Conservation (phyloP, 2,329 filamentous ascomycete genomes). For the Alternaria panax region DNA sequence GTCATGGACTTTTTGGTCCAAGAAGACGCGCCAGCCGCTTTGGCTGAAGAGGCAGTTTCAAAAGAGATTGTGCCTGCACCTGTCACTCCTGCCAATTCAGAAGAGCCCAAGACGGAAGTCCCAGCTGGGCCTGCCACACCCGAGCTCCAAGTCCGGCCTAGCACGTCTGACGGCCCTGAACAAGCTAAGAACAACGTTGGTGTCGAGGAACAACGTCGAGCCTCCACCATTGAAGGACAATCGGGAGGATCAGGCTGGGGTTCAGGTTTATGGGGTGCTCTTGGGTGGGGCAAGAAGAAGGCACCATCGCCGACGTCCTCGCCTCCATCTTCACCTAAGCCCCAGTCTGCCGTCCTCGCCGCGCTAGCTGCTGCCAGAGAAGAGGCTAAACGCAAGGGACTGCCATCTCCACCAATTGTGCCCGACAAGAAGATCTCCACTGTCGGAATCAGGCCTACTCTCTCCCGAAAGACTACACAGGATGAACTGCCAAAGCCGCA, state of each 20-base stretch:
- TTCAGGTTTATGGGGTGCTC: constrained; percentile 36
- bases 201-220: constrained; percentile 9
- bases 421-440: constrained; percentile 12
- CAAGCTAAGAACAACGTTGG: constrained; percentile 1
- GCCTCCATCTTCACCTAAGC: constrained; percentile 10
- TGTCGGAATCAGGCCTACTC: neutral
- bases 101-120: constrained; percentile 1
- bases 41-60: neutral
- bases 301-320: constrained; percentile 20
- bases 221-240: constrained; percentile 15
- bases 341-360: constrained; percentile 16
- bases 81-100: neutral
- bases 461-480: neutral
- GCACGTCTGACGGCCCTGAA: constrained; percentile 7
- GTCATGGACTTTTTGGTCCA: constrained; percentile 23
- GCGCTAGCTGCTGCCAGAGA: constrained; percentile 15
- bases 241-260: constrained; percentile 32
- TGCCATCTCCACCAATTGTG: neutral
- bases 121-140: neutral
- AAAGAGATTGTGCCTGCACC: neutral
- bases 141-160: constrained; percentile 3
- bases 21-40: constrained; percentile 6
- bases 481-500: constrained; percentile 8
- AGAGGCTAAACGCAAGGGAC: constrained; percentile 11
- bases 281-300: constrained; percentile 46